Percentiles rank a stretch among this genome's conserved stretches.
These are phyloP conservation scores for Suhomyces pyralidae DNA, from an alignment of 805 yeast species.

Conservation along the genomic window DNA sequence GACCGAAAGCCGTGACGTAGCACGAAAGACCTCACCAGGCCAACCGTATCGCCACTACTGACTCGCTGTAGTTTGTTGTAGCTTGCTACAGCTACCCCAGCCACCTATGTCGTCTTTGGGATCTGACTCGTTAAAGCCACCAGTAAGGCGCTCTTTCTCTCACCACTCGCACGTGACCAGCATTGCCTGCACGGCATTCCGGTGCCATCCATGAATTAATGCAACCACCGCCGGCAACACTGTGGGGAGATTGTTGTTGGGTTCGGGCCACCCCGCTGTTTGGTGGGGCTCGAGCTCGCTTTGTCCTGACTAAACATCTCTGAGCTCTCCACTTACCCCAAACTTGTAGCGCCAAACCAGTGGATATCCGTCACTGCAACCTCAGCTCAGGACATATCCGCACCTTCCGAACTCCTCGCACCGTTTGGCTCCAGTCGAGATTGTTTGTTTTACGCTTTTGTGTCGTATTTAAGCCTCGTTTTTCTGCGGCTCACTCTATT, in stretches of 20 bases:
- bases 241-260: neutral
- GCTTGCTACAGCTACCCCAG: neutral
- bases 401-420: neutral
- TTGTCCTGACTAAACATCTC: neutral
- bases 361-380: neutral
- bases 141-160: neutral
- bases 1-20: neutral
- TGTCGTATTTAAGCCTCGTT: neutral
- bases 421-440: neutral
- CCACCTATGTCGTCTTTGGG: neutral
- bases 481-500: neutral
- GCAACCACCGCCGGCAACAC: neutral
- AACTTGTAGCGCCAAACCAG: neutral
- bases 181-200: neutral
- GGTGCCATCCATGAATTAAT: neutral
- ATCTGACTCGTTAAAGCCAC: neutral
- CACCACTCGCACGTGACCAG: neutral
- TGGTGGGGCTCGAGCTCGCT: neutral
- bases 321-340: neutral
- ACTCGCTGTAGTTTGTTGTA: neutral
- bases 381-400: neutral
- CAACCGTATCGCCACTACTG: neutral
- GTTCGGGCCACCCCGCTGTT: neutral
- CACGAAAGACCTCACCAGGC: neutral
- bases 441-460: neutral